These are phyloP conservation scores for Asterophora lycoperdoides DNA, from an alignment of 768 basidiomycete species.

Conservation along the genomic window DNA sequence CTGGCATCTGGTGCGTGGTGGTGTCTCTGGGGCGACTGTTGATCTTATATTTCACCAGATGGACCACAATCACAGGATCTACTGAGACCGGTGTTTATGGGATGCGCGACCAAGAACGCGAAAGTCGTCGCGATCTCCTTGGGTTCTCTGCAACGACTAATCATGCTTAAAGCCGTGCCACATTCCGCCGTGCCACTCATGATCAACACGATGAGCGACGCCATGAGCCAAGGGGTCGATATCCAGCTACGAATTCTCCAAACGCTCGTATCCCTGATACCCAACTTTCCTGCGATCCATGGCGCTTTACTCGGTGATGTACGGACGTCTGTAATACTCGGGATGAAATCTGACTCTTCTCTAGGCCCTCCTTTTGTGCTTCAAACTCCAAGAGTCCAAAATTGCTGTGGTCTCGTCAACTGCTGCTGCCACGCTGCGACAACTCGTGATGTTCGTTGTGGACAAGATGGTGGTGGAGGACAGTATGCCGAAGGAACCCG, in stretches of 20 bases:
- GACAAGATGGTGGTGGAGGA: slow-evolving; percentile 90
- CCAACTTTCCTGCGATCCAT: slow-evolving; percentile 80
- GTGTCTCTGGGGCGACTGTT: neutral
- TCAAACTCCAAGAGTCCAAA: slow-evolving; percentile 91
- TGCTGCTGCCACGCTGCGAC: slow-evolving; percentile 91
- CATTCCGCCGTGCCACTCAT: slow-evolving; percentile 75
- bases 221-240: slow-evolving; percentile 92
- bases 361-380: slow-evolving; percentile 88
- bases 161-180: slow-evolving; percentile 80
- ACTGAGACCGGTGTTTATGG: slow-evolving; percentile 87
- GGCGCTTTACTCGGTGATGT: slow-evolving; percentile 80
- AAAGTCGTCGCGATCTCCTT: slow-evolving; percentile 94
- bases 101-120: slow-evolving; percentile 86
- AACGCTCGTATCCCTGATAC: slow-evolving; percentile 86
- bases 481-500: slow-evolving; percentile 40
- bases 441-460: slow-evolving; percentile 96
- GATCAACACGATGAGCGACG: slow-evolving; percentile 79
- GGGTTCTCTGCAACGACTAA: slow-evolving; percentile 86
- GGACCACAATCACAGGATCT: slow-evolving; percentile 77
- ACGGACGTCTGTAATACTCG: slow-evolving; percentile 4
- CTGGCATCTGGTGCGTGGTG: slow-evolving; percentile 65
- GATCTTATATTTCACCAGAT: slow-evolving; percentile 39
- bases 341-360: neutral
- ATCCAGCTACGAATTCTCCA: slow-evolving; percentile 94
- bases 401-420: slow-evolving; percentile 97